Base-by-base conservation (phyloP, 2,329 filamentous ascomycete genomes). In the Ciborinia camelliae region DNA sequence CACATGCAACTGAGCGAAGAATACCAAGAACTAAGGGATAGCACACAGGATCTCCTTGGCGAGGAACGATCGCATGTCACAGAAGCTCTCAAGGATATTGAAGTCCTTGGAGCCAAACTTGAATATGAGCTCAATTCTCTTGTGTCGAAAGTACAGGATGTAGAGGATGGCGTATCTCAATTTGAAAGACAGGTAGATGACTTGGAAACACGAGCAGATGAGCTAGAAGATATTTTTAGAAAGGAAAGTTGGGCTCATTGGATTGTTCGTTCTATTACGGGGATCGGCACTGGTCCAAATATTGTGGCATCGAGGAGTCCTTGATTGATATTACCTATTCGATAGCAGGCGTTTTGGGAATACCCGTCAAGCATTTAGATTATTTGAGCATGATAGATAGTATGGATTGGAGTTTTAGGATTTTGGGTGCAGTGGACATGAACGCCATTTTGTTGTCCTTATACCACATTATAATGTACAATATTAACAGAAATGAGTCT, bases 91-190 rank as follows among this genome's bases (percentile, higher is more conserved):
- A 89, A 89, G 75, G 90, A 95, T 68, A 82, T 97, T 18, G 92
- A 96, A 75, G 84, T 89, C 28, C 80, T 96, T 47, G 86, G 89
- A 3, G 91, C 92, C 26, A 93, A 93, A 76, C 81, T 98, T 63
- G 93, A 98, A 73, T 98, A 98, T 76, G 94, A 97, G 79, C 88
- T 97, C 67, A 86, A 89, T 66, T 86, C 87, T 20, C 80, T 98
- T n/a, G 82, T 87, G 57, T 86, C 88, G 55, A 92, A 92, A 72
- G 89, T 97, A 12, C 84, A 90, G 71, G 94, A 98, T 73, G 90
- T 97, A 10, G 92, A 97, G 73, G 90, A 92, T 67, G 90, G 90
- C 0, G 86, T 96, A 0, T 79, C 79, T 14, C 89, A 92, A 67
- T 96, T 96, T 75, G 90, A 93, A 76, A 82, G 85, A 57, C 90